A percentile compares a stretch with the other conserved stretches of the same genome.
phyloP scores from a whole-genome alignment of 2,329 filamentous ascomycete genomes.

The Orbilia ellipsospora region DNA sequence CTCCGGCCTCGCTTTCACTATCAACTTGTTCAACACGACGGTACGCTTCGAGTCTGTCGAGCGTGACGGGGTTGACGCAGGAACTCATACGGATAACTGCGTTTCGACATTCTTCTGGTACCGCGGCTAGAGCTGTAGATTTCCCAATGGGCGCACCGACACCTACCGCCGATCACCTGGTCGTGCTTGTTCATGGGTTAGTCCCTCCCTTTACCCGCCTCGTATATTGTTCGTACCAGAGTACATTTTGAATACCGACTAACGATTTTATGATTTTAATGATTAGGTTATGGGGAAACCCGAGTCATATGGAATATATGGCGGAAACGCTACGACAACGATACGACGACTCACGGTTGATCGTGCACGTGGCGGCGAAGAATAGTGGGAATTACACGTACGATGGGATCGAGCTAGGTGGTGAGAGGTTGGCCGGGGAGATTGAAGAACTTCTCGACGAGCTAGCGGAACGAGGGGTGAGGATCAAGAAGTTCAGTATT shows the following conservation, averaged over 20 bases:
- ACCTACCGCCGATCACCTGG: constrained; percentile 73
- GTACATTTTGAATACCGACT: too few relatives aligned
- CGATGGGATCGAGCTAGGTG: constrained; percentile 75
- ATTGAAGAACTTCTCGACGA: constrained; percentile 73
- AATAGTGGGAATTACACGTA: constrained; percentile 79
- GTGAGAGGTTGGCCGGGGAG: constrained; percentile 74
- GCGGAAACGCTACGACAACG: constrained; percentile 73
- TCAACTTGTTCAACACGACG: neutral
- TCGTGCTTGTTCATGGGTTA: constrained; percentile 79
- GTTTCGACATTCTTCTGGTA: constrained; percentile 28
- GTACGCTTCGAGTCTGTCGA: constrained; percentile 30
- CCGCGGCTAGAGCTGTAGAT: constrained; percentile 2
- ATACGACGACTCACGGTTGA: constrained; percentile 72
- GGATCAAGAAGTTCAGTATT: constrained; percentile 83
- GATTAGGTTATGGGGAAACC: constrained; percentile 79
- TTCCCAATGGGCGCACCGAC: constrained; percentile 37
- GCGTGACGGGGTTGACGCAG: constrained; percentile 46
- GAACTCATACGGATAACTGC: constrained; percentile 45
- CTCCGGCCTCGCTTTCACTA: neutral
- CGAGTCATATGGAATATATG: constrained; percentile 76
- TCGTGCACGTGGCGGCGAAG: constrained; percentile 77
- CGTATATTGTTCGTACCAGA: too few relatives aligned
- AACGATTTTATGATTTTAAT: constrained; percentile 8
- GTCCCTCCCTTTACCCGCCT: constrained; percentile 58
- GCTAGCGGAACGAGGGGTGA: constrained; percentile 72